Percentiles rank a stretch among this genome's conserved stretches.
Conservation (phyloP, 2,329 filamentous ascomycete genomes). For the Epichloe brachyelytri region DNA sequence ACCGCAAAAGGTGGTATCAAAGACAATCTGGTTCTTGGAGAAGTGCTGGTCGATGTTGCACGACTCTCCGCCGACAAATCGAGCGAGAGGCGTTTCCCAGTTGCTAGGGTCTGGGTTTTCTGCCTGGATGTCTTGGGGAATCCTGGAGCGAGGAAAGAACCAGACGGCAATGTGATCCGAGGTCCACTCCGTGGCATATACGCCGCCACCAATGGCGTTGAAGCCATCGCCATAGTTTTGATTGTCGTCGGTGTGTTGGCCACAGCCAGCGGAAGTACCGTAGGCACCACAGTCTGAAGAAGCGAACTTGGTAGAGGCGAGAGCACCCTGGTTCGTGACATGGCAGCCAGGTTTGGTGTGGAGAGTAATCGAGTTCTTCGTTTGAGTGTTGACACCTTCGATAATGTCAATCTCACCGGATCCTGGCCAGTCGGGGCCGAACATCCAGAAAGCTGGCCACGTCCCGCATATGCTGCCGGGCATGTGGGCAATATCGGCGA, state of each 20-base stretch:
- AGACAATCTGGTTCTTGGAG: constrained; percentile 58
- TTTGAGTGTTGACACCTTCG: constrained; percentile 58
- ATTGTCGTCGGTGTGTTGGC: constrained; percentile 35
- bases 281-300: constrained; percentile 43
- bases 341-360: constrained; percentile 51
- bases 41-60: constrained; percentile 66
- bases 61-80: constrained; percentile 49
- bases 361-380: constrained; percentile 49
- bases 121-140: constrained; percentile 50
- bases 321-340: constrained; percentile 36
- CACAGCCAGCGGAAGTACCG: constrained; percentile 45
- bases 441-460: constrained; percentile 63
- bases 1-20: constrained; percentile 79
- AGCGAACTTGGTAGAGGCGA: constrained; percentile 32
- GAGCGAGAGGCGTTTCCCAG: constrained; percentile 59
- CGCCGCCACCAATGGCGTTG: constrained; percentile 55
- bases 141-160: constrained; percentile 59
- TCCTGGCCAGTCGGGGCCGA: constrained; percentile 57
- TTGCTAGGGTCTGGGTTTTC: constrained; percentile 47
- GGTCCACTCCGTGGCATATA: constrained; percentile 71
- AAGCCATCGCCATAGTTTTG: constrained; percentile 55
- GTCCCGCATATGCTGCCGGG: constrained; percentile 57
- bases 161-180: constrained; percentile 58
- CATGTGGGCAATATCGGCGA: constrained; percentile 65
- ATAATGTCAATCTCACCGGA: constrained; percentile 70